Evolutionary conservation across 495 filamentous ascomycete genomes (phyloP).

Genomic region (Hamigera avellanea): DNA sequence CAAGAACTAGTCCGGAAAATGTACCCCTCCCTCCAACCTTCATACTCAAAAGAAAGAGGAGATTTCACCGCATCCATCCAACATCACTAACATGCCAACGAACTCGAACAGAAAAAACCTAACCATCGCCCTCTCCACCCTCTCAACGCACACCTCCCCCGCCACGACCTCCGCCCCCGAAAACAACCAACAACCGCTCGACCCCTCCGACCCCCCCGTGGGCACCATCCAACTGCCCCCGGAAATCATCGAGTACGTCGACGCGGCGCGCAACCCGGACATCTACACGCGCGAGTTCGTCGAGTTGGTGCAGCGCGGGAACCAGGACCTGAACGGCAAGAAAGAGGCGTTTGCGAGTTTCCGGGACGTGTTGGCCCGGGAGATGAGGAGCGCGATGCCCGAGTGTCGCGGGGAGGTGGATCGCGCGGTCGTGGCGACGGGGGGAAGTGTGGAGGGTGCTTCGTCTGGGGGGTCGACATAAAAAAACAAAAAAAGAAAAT

Average conservation of each 20-base stretch:
- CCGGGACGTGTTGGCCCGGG: conserved; percentile 65
- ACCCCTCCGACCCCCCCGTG: conserved; percentile 34
- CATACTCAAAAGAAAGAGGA: no score
- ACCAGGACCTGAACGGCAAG: conserved; percentile 79
- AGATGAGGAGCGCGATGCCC: conserved; percentile 70
- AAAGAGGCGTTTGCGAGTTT: conserved; percentile 68
- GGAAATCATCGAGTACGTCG: conserved; percentile 91
- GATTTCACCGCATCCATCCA: not conserved
- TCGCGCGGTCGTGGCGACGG: conserved; percentile 41
- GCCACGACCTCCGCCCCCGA: conserved; percentile 20
- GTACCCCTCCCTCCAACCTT: conserved; percentile 24
- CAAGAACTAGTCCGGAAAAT: conserved; percentile 51
- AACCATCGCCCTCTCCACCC: conserved; percentile 25
- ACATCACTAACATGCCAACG: no score
- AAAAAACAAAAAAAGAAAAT: no score
- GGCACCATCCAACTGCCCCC: conserved; percentile 54
- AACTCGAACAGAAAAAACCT: conserved; percentile 29
- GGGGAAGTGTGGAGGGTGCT: conserved; percentile 6
- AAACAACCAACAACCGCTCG: conserved; percentile 22
- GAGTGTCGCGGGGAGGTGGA: conserved; percentile 63
- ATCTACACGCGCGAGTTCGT: conserved; percentile 98
- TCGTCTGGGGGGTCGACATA: no score
- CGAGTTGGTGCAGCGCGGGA: conserved; percentile 72
- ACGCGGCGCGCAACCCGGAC: conserved; percentile 87
- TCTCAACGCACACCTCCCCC: conserved; percentile 28